Percentiles rank a stretch among this genome's conserved stretches.
These are phyloP conservation scores for Hypoxylon sp. DNA, from an alignment of 2,329 filamentous ascomycete genomes.

Conservation along the genomic window DNA sequence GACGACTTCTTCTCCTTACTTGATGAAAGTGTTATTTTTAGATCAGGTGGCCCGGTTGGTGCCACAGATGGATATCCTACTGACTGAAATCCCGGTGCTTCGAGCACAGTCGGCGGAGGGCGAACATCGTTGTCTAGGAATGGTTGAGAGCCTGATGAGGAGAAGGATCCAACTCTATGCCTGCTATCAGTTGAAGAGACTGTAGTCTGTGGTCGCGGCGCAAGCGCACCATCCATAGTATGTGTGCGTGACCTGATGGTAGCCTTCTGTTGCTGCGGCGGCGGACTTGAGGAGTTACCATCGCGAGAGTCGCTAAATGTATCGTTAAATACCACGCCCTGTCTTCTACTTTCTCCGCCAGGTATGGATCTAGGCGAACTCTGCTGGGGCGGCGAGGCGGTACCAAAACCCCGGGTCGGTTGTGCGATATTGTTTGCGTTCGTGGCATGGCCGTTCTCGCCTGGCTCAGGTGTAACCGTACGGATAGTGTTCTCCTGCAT, in stretches of 20 bases:
- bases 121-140: constrained; percentile 62
- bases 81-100: constrained; percentile 49
- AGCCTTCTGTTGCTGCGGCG: constrained; percentile 54
- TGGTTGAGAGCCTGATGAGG: constrained; percentile 70
- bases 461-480: constrained; percentile 74
- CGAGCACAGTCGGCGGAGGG: constrained; percentile 56
- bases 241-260: constrained; percentile 67
- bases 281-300: constrained; percentile 59
- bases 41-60: constrained; percentile 53
- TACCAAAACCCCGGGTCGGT: constrained; percentile 52
- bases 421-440: constrained; percentile 47
- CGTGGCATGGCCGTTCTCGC: constrained; percentile 52
- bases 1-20: constrained; percentile 63
- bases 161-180: constrained; percentile 78
- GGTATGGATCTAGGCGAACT: constrained; percentile 64
- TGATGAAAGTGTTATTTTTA: constrained; percentile 53
- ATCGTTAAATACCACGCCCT: constrained; percentile 73
- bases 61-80: constrained; percentile 59
- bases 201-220: constrained; percentile 60
- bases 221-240: constrained; percentile 67
- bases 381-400: constrained; percentile 58
- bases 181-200: constrained; percentile 63
- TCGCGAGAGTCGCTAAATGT: constrained; percentile 65
- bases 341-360: constrained; percentile 62
- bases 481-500: constrained; percentile 65